Evolutionary conservation across 2,329 filamentous ascomycete genomes (phyloP).

Genomic region (Penicillium italicum): DNA sequence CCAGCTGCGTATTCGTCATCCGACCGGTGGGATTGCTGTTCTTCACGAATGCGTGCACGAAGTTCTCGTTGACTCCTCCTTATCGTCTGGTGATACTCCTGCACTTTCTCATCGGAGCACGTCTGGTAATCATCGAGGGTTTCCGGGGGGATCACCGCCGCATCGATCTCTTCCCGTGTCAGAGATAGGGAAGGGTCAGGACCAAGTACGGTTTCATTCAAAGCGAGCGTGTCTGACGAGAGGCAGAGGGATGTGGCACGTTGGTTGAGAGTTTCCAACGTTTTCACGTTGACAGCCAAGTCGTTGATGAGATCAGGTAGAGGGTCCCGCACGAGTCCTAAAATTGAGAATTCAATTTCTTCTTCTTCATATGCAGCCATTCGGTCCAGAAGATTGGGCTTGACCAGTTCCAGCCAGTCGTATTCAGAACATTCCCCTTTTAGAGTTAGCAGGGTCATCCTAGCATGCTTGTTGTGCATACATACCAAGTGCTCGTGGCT

Average conservation of each 20-base stretch:
- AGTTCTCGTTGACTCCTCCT: conserved; percentile 32
- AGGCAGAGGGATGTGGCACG: conserved; percentile 14
- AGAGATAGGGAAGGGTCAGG: conserved; percentile 39
- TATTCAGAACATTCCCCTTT: conserved; percentile 42
- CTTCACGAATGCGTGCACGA: conserved; percentile 38
- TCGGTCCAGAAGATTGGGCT: conserved; percentile 61
- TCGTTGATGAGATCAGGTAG: conserved; percentile 47
- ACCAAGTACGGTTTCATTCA: conserved; percentile 27
- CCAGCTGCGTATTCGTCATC: conserved; percentile 44
- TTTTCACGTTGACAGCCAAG: conserved; percentile 46
- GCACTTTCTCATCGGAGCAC: conserved; percentile 30
- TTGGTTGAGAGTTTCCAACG: conserved; percentile 40
- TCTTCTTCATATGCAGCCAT: conserved; percentile 65
- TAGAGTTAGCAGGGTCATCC: conserved; percentile 9
- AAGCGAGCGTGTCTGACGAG: background rate
- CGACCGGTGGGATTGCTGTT: conserved; percentile 36
- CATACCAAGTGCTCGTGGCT: conserved; percentile 62
- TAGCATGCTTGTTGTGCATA: conserved; percentile 8
- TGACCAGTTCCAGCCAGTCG: conserved; percentile 66
- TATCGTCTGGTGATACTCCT: conserved; percentile 29
- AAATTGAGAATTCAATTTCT: conserved; percentile 70
- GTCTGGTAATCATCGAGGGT: conserved; percentile 24
- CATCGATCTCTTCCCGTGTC: conserved; percentile 33
- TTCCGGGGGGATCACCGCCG: conserved; percentile 26
- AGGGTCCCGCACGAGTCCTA: conserved; percentile 69